phyloP scores from a whole-genome alignment of 495 filamentous ascomycete species.

The Daldinia bambusicola region DNA sequence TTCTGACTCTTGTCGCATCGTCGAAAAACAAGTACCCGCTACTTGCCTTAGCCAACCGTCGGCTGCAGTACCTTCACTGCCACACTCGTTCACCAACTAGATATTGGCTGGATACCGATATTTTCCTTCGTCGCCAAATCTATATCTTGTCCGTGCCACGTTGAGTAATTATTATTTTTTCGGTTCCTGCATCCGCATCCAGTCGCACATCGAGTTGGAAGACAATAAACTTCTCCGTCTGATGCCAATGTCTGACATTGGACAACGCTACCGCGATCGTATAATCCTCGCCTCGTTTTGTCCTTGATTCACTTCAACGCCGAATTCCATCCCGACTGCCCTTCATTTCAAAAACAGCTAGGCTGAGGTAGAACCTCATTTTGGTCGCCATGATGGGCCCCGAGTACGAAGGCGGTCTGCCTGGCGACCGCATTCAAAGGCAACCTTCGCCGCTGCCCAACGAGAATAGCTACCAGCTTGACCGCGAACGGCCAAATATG shows the following conservation, averaged over 20 bases:
- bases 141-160: slow-evolving; percentile 21
- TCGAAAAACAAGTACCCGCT: slow-evolving; percentile 38
- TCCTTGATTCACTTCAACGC: slow-evolving; percentile 35
- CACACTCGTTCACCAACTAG: slow-evolving; percentile 39
- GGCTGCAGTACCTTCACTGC: slow-evolving; percentile 35
- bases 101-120: slow-evolving; percentile 31
- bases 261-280: slow-evolving; percentile 42
- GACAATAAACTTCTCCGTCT: slow-evolving; percentile 30
- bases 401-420: slow-evolving; percentile 50
- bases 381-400: slow-evolving; percentile 50
- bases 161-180: slow-evolving; percentile 21
- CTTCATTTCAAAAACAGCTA: slow-evolving; percentile 14
- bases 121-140: slow-evolving; percentile 25
- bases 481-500: slow-evolving; percentile 51
- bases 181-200: slow-evolving; percentile 38
- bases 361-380: slow-evolving; percentile 37
- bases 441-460: slow-evolving; percentile 44
- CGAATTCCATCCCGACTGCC: slow-evolving; percentile 17
- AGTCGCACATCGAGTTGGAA: slow-evolving; percentile 44
- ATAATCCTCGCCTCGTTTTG: slow-evolving; percentile 33
- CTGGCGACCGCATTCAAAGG: slow-evolving; percentile 49
- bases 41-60: slow-evolving; percentile 28
- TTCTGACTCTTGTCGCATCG: slow-evolving; percentile 38
- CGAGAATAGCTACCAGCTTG: slow-evolving; percentile 47
- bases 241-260: slow-evolving; percentile 50